Base-by-base conservation (phyloP, 352 stramenopile species). In the Phytophthora podocarpi region DNA sequence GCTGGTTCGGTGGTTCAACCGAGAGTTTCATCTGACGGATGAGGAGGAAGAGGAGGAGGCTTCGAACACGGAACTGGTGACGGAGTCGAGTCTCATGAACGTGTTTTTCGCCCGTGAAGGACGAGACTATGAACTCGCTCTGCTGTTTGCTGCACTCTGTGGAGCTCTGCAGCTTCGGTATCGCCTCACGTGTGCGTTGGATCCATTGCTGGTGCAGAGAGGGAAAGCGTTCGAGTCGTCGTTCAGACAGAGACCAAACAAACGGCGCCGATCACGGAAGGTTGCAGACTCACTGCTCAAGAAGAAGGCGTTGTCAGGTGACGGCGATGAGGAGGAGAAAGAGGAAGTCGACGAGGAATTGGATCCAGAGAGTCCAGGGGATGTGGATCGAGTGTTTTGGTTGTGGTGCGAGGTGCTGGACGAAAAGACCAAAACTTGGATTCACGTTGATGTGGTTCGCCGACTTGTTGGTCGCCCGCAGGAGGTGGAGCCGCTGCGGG, bases 371-470 rank as follows among this genome's bases (percentile, higher is more conserved):
- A 60, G 34, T 35, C 24, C 9, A 9, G 36, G 30, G 0, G 41
- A 15, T 16, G 24, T 53, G 3, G 46, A 42, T 32, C 56, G 74
- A 47, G 66, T 64, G 35, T 67, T 74, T 34, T 91, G 81, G 76
- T 41, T 78, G 12, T 95, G 86, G 86, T 77, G 61, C 16, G 86
- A 95, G 31, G 80, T 92, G n/a, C 66, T 78, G 5, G 80, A 91
- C 39, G 56, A 72, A 18, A 73, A 80, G 27, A 72, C 26, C 1
- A 68, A 70, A 16, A 61, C 16, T 5, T 96, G 87, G 87, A 53
- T 89, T 13, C 70, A 80, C 23, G 80, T 91, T 2, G 87, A 96
- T 63, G 54, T 64, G 2, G 43, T 86, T 0, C 69, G 58, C 20
- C 74, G 76, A 34, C 24, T 89, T 1, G 74, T 94, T 4, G 61